phyloP scores from a whole-genome alignment of 768 basidiomycete genomes.

The Amanita rubescens region DNA sequence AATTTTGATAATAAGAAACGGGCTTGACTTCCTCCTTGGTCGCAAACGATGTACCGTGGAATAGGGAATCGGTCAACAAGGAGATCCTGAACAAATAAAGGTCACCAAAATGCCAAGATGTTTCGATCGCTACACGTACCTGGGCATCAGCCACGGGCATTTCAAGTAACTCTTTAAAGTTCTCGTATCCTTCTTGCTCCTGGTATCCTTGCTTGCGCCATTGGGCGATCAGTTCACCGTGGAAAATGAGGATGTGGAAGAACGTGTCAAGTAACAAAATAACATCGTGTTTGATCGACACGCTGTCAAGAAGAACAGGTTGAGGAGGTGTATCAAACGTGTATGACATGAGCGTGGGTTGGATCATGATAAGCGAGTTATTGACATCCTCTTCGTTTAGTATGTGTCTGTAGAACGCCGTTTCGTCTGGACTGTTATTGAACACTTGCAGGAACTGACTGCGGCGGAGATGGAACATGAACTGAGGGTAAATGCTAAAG shows the following conservation, averaged over 20 bases:
- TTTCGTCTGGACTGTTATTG: constrained; percentile 99
- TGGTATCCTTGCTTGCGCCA: constrained; percentile 99
- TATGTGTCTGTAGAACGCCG: constrained; percentile 96
- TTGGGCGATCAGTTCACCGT: constrained; percentile 92
- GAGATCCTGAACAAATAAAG: constrained; percentile 54
- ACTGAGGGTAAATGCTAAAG: constrained; percentile 98
- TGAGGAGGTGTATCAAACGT: constrained; percentile 87
- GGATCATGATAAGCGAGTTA: constrained; percentile 99
- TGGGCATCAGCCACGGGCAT: constrained; percentile 85
- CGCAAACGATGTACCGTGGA: constrained; percentile 95
- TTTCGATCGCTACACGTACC: constrained; percentile 28
- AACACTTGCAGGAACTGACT: constrained; percentile 99
- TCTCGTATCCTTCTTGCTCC: constrained; percentile 98
- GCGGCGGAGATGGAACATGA: constrained; percentile 98
- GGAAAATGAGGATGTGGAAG: constrained; percentile 99
- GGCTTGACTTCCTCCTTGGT: constrained; percentile 95
- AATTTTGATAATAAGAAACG: constrained; percentile 96
- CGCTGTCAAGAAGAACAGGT: constrained; percentile 92
- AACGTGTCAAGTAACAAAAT: constrained; percentile 96
- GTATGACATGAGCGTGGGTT: constrained; percentile 98
- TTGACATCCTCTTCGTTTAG: constrained; percentile 98
- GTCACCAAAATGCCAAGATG: background rate
- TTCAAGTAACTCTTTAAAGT: constrained; percentile 91
- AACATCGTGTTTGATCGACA: constrained; percentile 96
- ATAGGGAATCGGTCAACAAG: constrained; percentile 95